These are phyloP conservation scores for Rauvolfia tetraphylla DNA, from an alignment of 257 asterid genomes.

Conservation along the genomic window DNA sequence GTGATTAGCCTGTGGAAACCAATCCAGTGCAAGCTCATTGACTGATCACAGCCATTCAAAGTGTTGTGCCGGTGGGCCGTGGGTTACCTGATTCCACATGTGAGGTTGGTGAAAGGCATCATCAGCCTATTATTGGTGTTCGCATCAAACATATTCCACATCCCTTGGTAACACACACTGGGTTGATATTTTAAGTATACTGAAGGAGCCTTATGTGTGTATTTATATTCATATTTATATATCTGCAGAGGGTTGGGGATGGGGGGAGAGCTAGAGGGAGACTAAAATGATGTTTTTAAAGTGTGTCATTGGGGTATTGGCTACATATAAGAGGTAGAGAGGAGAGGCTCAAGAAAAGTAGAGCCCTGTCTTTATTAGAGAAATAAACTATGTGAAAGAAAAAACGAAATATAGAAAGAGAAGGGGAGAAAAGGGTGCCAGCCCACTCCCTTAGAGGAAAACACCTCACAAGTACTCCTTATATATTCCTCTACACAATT, in stretches of 20 bases:
- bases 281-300: slow-evolving; percentile 5
- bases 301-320: slow-evolving; percentile 14
- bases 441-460: slow-evolving; percentile 6
- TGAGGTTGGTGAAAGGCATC: slow-evolving; percentile 44
- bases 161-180: slow-evolving; percentile 6
- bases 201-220: neutral
- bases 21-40: slow-evolving; percentile 14
- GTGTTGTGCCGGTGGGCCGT: slow-evolving; percentile 38
- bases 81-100: slow-evolving; percentile 34
- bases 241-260: neutral
- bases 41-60: slow-evolving; percentile 28
- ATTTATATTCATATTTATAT: neutral
- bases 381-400: slow-evolving; percentile 18
- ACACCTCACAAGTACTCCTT: slow-evolving; percentile 17
- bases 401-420: neutral
- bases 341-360: slow-evolving; percentile 29
- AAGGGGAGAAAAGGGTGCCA: slow-evolving; percentile 5
- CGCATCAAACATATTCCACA: slow-evolving; percentile 18
- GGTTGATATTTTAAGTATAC: slow-evolving; percentile 7
- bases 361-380: slow-evolving; percentile 27
- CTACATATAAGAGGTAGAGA: slow-evolving; percentile 7
- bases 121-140: slow-evolving; percentile 34
- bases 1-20: neutral
- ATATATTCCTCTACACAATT: slow-evolving; percentile 27
- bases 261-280: neutral